phyloP scores from a whole-genome alignment of 345 rosid species.

The Salix dunnii region DNA sequence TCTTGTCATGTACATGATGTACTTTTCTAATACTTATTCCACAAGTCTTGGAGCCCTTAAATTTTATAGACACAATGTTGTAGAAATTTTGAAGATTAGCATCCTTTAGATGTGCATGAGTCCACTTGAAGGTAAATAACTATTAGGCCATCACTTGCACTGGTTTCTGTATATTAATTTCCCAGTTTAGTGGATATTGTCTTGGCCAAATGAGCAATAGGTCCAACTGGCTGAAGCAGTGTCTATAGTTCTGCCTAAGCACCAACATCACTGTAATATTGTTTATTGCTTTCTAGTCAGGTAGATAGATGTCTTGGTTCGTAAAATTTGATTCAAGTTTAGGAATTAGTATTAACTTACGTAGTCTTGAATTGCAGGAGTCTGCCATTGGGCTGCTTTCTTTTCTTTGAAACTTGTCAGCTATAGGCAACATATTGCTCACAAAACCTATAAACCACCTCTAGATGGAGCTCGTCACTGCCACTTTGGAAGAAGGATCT shows the following conservation, averaged over 20 bases:
- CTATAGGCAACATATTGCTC: not conserved
- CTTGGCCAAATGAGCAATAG: not conserved
- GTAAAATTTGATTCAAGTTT: not conserved
- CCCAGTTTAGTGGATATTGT: not conserved
- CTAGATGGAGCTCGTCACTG: too few species aligned
- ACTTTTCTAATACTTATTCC: not conserved
- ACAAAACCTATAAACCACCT: too few species aligned
- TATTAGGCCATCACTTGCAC: not conserved
- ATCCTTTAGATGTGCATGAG: not conserved
- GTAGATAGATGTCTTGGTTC: not conserved
- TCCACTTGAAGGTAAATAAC: not conserved
- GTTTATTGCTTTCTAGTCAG: not conserved
- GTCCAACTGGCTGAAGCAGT: not conserved
- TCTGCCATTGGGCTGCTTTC: not conserved
- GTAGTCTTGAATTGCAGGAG: not conserved
- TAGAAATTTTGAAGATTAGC: not conserved
- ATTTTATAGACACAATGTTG: not conserved
- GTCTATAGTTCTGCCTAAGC: not conserved
- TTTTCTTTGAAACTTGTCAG: not conserved
- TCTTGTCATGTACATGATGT: not conserved
- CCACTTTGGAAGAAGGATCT: not conserved
- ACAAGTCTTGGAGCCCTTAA: not conserved
- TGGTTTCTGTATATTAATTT: not conserved
- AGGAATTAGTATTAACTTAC: not conserved
- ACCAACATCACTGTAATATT: not conserved